These are phyloP conservation scores for Pseudomassariella vexata DNA, from an alignment of 2,329 filamentous ascomycete genomes.

Conservation along the genomic window DNA sequence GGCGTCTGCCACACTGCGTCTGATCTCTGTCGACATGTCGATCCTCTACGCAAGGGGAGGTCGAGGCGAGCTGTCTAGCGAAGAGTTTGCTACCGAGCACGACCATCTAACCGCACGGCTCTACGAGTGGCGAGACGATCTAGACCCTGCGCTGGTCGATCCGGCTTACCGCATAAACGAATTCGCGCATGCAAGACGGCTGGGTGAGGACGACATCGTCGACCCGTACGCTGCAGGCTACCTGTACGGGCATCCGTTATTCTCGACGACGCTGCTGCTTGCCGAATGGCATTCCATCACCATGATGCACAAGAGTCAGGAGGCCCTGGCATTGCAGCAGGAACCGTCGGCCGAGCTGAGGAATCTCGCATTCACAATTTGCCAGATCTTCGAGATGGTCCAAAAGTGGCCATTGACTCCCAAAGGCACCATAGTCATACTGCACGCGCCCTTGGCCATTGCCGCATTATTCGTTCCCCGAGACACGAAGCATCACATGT, in stretches of 20 bases:
- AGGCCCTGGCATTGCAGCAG: conserved; percentile 49
- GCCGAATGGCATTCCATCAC: conserved; percentile 75
- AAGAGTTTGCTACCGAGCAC: conserved; percentile 62
- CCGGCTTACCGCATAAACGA: conserved; percentile 56
- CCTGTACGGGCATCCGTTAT: conserved; percentile 67
- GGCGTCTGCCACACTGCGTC: conserved; percentile 58
- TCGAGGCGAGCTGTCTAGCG: conserved; percentile 56
- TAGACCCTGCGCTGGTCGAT: conserved; percentile 59
- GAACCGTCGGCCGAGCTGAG: conserved; percentile 48
- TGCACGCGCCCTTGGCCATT: conserved; percentile 72
- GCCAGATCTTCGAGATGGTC: conserved; percentile 74
- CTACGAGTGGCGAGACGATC: conserved; percentile 43
- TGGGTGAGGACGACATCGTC: conserved; percentile 61
- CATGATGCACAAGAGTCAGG: conserved; percentile 76
- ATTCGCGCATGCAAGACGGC: conserved; percentile 48
- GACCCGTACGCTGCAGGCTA: conserved; percentile 64
- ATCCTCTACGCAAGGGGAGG: conserved; percentile 66
- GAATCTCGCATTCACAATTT: conserved; percentile 61
- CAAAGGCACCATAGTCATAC: conserved; percentile 63
- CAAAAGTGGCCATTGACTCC: conserved; percentile 66
- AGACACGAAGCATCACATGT: conserved; percentile 66
- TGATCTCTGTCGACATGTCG: conserved; percentile 76
- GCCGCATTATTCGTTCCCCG: conserved; percentile 74
- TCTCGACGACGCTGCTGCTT: conserved; percentile 66
- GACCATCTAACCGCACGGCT: conserved; percentile 42